These are phyloP conservation scores for Solanum commersonii DNA, from an alignment of 257 asterid species.

Conservation along the genomic window DNA sequence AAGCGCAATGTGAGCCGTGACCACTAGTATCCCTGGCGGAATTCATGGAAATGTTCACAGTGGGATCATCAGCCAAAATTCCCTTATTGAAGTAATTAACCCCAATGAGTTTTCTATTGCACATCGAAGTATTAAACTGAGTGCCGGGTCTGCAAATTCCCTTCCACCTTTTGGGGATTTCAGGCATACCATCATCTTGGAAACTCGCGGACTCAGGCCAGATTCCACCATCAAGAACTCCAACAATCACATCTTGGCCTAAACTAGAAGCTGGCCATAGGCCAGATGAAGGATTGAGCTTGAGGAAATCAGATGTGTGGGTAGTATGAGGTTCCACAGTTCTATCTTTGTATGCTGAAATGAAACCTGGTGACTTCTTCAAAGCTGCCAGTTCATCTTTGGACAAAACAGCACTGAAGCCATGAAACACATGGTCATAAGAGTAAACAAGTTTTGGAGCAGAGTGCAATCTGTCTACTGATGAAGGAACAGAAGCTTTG, in stretches of 20 bases:
- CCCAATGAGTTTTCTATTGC: background rate
- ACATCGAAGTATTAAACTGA: background rate
- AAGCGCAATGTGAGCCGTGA: background rate
- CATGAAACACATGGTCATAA: background rate
- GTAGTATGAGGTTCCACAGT: background rate
- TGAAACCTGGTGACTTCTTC: background rate
- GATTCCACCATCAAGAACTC: background rate
- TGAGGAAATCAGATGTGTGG: background rate
- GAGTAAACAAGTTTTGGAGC: background rate
- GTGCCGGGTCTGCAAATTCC: background rate
- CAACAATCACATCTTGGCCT: background rate
- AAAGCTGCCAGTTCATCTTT: background rate
- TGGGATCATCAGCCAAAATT: background rate
- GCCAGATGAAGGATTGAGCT: background rate
- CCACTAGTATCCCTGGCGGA: background rate
- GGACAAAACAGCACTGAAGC: background rate
- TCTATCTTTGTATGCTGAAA: background rate
- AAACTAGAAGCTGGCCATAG: background rate
- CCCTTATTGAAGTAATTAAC: background rate
- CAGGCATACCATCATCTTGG: background rate
- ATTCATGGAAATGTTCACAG: background rate
- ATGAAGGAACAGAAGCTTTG: background rate
- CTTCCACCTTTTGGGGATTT: background rate
- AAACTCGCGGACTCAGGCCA: background rate
- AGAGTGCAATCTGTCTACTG: background rate